Base-by-base conservation (phyloP, 768 basidiomycete genomes). In the Candolleomyces aberdarensis region DNA sequence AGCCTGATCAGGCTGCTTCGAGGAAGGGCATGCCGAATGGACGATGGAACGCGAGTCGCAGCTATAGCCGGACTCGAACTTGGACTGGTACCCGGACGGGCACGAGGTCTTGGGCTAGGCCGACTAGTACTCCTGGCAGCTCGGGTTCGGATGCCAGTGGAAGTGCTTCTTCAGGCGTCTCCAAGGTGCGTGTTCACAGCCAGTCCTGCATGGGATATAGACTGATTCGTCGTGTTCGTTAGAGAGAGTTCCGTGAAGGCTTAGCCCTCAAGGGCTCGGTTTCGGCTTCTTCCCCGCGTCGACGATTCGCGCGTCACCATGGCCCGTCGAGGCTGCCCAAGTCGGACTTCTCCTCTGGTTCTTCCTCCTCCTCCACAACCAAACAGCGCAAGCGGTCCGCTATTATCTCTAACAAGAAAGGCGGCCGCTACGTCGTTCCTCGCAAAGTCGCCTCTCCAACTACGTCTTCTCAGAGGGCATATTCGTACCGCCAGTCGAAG, bases 21-120 rank as follows among this genome's bases (percentile, higher is more conserved):
- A 22, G 55, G 32, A 57, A 51, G 56, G 54, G 60, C 20, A 61
- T 57, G 56, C 29, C 51, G 15, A 36, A 44, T 13, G 44, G 57
- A 14, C 14, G 15, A 26, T 26, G 31, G 14, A 32, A 32, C 5
- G 40, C 20, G 36, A 26, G 22, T 5, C 17, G 40, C 6, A 20
- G 15, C 22, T 17, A 14, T 20, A 59, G 19, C n/a, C 22, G 20
- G 47, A 39, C 58, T n/a, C 26, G 48, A 15, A 59, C 48, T 40
- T 32, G 39, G 32, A 51, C 48, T 36, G 19, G 29, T 15, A 43
- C 55, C 9, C 8, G 55, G 44, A 48, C 56, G 40, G n/a, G 56
- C 43, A 57, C 56, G 5, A 29, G 44, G 43, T 5, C 15, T n/a
- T 48, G 56, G 56, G 22, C 43, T 3, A 49, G 56, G 43, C 56